Base-by-base conservation (phyloP, 202 grass and related monocot genomes). In the Setaria viridis region DNA sequence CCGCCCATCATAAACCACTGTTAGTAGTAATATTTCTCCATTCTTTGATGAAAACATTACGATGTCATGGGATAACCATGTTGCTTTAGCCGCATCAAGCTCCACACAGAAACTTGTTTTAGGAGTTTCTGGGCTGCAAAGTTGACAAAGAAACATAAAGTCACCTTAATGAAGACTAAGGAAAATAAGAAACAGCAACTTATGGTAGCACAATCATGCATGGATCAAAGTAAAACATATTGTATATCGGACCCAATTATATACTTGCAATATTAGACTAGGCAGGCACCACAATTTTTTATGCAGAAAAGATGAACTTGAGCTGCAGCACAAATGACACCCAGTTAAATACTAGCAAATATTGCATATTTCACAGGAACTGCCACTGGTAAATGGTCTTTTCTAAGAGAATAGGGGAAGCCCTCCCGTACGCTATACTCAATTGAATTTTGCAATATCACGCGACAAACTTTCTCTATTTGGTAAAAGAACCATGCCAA, bases 51-150 rank as follows among this genome's bases (percentile, higher is more conserved):
- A 95, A 78, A 98, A 95, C 88, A 98, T 89, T 80, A 88, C 88
- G 48, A 98, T 87, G 62, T 98, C 91, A 86, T 90, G 83, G 48
- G 93, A 94, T 67, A 98, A 76, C 96, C 96, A 98, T 57, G 96
- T 95, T 47, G 88, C 90, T 88, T 95, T 94, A 53, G 93, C 93
- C 89, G 82, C 96, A 88, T 98, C 93, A 76, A 98, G 93, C 91
- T 98, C 96, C 70, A 95, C 84, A 69, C 86, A 59, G 63, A 95
- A 92, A 70, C 93, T 98, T 62, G 91, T 75, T 83, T 91, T 98
- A 77, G 77, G 86, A 84, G 92, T 91, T 91, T 98, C 96, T 67
- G 85, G 85, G 79, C 96, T 98, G 91, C 89, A 92, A 78, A 46
- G 86, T 88, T 34, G 3, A 45, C 29, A 46, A 78, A 78, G 70